These are phyloP conservation scores for Boletus sp. DNA, from an alignment of 1,284 basidiomycete genomes.

Conservation along the genomic window DNA sequence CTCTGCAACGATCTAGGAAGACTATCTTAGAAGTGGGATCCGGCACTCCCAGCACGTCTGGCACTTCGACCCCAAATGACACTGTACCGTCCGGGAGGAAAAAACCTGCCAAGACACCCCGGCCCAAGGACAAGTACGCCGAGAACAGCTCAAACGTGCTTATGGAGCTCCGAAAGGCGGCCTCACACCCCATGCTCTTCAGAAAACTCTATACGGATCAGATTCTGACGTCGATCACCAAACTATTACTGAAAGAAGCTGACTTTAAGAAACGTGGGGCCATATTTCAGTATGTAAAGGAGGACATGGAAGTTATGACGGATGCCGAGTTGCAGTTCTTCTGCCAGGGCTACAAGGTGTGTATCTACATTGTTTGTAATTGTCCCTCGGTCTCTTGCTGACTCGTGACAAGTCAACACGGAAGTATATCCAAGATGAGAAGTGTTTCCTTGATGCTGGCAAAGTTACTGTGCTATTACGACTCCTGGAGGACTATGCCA, in stretches of 20 bases:
- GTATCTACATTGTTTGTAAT: neutral
- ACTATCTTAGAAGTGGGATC: slow-evolving; percentile 63
- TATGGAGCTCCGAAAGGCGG: slow-evolving; percentile 96
- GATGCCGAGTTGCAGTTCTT: slow-evolving; percentile 90
- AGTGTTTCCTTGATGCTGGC: slow-evolving; percentile 86
- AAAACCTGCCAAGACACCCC: slow-evolving; percentile 44
- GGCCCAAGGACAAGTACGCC: slow-evolving; percentile 62
- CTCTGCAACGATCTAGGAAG: slow-evolving; percentile 81
- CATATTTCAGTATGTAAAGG: slow-evolving; percentile 78
- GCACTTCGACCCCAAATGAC: slow-evolving; percentile 37
- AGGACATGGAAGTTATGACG: slow-evolving; percentile 94
- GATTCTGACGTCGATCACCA: slow-evolving; percentile 73
- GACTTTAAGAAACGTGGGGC: slow-evolving; percentile 83
- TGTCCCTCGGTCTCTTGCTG: neutral
- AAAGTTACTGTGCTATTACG: slow-evolving; percentile 79
- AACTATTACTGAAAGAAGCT: slow-evolving; percentile 85
- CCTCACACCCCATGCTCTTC: slow-evolving; percentile 96
- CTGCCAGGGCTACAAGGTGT: slow-evolving; percentile 78
- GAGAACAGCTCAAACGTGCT: slow-evolving; percentile 88
- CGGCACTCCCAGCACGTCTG: slow-evolving; percentile 35
- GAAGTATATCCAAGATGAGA: slow-evolving; percentile 73
- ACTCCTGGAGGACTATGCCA: slow-evolving; percentile 70
- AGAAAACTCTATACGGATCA: slow-evolving; percentile 81
- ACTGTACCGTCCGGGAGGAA: slow-evolving; percentile 44
- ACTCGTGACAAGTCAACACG: slow-evolving; percentile 61